These are phyloP conservation scores for Hebeloma cylindrosporum DNA, from an alignment of 768 basidiomycete species.

Conservation along the genomic window DNA sequence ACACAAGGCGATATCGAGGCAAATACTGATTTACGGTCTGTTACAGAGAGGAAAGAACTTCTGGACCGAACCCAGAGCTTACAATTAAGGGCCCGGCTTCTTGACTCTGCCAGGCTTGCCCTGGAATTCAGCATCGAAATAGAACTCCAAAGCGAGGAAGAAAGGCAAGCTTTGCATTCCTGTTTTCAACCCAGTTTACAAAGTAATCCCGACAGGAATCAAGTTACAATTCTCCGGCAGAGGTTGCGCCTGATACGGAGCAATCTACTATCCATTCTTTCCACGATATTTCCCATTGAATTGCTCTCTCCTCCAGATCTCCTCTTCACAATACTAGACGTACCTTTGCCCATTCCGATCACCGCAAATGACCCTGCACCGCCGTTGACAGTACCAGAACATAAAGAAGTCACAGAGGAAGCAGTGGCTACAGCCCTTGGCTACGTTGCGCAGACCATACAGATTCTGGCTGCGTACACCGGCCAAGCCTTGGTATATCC, in stretches of 20 bases:
- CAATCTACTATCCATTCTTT: slow-evolving; percentile 66
- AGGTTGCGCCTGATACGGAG: slow-evolving; percentile 46
- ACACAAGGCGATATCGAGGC: no score
- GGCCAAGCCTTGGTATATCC: slow-evolving; percentile 83
- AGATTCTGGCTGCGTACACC: slow-evolving; percentile 77
- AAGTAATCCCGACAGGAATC: slow-evolving; percentile 3
- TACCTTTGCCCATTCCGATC: slow-evolving; percentile 89
- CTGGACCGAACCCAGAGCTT: slow-evolving; percentile 25
- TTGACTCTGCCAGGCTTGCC: slow-evolving; percentile 14
- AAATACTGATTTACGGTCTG: no score
- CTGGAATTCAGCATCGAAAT: slow-evolving; percentile 13
- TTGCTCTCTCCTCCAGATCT: slow-evolving; percentile 80
- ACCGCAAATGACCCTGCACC: slow-evolving; percentile 78
- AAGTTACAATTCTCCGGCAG: slow-evolving; percentile 5
- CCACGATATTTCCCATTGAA: slow-evolving; percentile 86
- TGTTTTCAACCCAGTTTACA: background rate
- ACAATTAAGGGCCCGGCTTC: slow-evolving; percentile 15
- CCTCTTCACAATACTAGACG: slow-evolving; percentile 83
- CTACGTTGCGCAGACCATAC: slow-evolving; percentile 84
- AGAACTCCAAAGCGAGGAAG: slow-evolving; percentile 13
- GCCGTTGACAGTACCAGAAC: slow-evolving; percentile 64
- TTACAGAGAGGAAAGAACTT: slow-evolving; percentile 34
- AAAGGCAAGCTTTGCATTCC: slow-evolving; percentile 19
- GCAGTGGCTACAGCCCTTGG: slow-evolving; percentile 87
- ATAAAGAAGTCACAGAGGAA: slow-evolving; percentile 80